Evolutionary conservation across 1,139 yeast genomes (phyloP).

Genomic region (Torulaspora pretoriensis): DNA sequence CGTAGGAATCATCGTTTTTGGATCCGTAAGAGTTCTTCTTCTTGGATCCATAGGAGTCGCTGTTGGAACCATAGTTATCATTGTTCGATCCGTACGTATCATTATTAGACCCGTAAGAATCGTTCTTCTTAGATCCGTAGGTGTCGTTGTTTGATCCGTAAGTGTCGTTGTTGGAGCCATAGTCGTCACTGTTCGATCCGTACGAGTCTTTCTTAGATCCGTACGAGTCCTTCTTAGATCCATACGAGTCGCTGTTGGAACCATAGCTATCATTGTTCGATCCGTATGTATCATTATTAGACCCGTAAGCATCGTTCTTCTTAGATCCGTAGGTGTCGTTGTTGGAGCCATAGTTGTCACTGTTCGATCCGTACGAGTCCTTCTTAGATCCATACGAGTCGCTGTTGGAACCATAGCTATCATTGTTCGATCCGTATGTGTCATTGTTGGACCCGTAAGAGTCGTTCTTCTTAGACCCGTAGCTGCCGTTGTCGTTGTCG

Average conservation of each 20-base stretch:
- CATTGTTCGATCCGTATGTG: slow-evolving; percentile 24
- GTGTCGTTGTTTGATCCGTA: slow-evolving; percentile 28
- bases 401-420: slow-evolving; percentile 17
- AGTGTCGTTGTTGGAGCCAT: slow-evolving; percentile 20
- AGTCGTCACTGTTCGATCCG: slow-evolving; percentile 25
- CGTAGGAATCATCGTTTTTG: slow-evolving; percentile 20
- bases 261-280: slow-evolving; percentile 22
- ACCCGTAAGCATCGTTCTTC: slow-evolving; percentile 18
- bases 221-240: neutral
- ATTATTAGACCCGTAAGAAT: neutral
- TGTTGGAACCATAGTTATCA: slow-evolving; percentile 27
- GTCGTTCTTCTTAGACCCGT: slow-evolving; percentile 17
- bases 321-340: slow-evolving; percentile 21
- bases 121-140: slow-evolving; percentile 15
- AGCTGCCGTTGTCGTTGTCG: slow-evolving; percentile 21
- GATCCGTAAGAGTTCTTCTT: slow-evolving; percentile 21
- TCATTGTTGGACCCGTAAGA: slow-evolving; percentile 14
- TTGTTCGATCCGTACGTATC: neutral
- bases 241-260: slow-evolving; percentile 1
- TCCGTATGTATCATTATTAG: slow-evolving; percentile 25
- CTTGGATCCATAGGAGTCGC: slow-evolving; percentile 11
- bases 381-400: slow-evolving; percentile 24
- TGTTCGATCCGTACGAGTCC: slow-evolving; percentile 25
- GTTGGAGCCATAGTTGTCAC: slow-evolving; percentile 22
- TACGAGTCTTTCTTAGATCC: slow-evolving; percentile 17